Percentiles rank a stretch among this genome's conserved stretches.
phyloP scores from a whole-genome alignment of 768 basidiomycete species.

The Phaeotremella skinneri region DNA sequence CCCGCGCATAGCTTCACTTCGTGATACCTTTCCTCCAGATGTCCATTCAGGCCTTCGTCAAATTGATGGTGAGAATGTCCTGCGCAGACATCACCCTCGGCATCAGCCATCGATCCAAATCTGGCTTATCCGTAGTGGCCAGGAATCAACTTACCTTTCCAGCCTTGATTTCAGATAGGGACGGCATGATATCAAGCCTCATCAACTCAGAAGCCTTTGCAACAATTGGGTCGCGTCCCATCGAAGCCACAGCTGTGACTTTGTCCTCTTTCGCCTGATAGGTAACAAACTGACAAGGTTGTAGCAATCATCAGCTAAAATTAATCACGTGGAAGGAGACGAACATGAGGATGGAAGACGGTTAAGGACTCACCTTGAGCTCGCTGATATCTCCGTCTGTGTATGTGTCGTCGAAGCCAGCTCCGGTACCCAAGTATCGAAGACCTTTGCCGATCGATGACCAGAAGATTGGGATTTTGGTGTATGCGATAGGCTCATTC shows the following conservation, averaged over 20 bases:
- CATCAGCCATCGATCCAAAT: no score
- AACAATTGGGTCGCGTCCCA: constrained; percentile 79
- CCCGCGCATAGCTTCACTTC: neutral
- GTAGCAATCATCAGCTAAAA: neutral
- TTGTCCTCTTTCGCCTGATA: constrained; percentile 50
- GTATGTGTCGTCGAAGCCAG: constrained; percentile 68
- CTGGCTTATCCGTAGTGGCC: no score
- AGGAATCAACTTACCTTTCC: constrained; percentile 61
- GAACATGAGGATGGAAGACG: neutral
- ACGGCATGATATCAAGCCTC: constrained; percentile 75
- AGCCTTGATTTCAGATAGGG: constrained; percentile 65
- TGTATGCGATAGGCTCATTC: constrained; percentile 54
- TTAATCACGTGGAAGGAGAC: neutral
- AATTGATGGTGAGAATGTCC: neutral
- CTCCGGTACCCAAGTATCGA: constrained; percentile 75
- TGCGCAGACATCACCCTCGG: neutral
- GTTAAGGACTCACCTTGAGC: constrained; percentile 63
- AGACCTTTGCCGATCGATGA: constrained; percentile 77
- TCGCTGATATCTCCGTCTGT: constrained; percentile 70
- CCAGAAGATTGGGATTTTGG: constrained; percentile 85
- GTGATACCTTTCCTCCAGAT: neutral
- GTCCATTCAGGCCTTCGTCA: constrained; percentile 2
- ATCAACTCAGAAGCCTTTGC: constrained; percentile 74
- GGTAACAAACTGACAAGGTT: constrained; percentile 38
- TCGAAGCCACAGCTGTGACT: constrained; percentile 53